Conservation (phyloP, 1,284 basidiomycete species). For the Paramarasmius palmivorus region DNA sequence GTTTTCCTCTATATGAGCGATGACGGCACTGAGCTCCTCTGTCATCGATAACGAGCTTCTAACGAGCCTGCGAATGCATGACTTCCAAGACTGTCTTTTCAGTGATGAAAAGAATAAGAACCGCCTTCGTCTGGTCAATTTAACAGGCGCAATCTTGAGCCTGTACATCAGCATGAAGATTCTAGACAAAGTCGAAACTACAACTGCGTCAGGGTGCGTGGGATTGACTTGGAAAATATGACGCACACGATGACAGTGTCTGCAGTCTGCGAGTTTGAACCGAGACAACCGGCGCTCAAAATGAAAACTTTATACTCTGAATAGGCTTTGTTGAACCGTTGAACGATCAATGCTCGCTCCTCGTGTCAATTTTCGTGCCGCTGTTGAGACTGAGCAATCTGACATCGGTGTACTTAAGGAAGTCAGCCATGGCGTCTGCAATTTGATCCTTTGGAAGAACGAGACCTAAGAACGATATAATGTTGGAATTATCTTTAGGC, state of each 20-base stretch:
- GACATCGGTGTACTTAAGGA: conserved; percentile 88
- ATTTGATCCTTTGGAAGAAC: conserved; percentile 99
- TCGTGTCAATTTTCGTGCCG: conserved; percentile 98
- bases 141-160: conserved; percentile 99
- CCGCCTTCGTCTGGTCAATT: conserved; percentile 99
- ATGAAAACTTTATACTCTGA: conserved; percentile 96
- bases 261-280: conserved; percentile 96
- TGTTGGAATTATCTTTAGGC: conserved; percentile 7
- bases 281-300: conserved; percentile 95
- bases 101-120: conserved; percentile 96
- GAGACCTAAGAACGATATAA: conserved; percentile 61
- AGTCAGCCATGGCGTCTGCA: conserved; percentile 99
- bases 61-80: conserved; percentile 92
- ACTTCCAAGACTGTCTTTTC: conserved; percentile 98
- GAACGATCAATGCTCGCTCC: conserved; percentile 90
- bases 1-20: conserved; percentile 85
- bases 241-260: conserved; percentile 98
- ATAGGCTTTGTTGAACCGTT: conserved; percentile 88
- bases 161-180: conserved; percentile 97
- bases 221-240: conserved; percentile 28
- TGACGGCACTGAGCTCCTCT: conserved; percentile 97
- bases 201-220: conserved; percentile 8
- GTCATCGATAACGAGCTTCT: conserved; percentile 98
- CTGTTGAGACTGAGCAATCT: conserved; percentile 96
- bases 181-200: conserved; percentile 93